Evolutionary conservation across 2,329 filamentous ascomycete genomes (phyloP).

Genomic region (Fusarium azukiicola): DNA sequence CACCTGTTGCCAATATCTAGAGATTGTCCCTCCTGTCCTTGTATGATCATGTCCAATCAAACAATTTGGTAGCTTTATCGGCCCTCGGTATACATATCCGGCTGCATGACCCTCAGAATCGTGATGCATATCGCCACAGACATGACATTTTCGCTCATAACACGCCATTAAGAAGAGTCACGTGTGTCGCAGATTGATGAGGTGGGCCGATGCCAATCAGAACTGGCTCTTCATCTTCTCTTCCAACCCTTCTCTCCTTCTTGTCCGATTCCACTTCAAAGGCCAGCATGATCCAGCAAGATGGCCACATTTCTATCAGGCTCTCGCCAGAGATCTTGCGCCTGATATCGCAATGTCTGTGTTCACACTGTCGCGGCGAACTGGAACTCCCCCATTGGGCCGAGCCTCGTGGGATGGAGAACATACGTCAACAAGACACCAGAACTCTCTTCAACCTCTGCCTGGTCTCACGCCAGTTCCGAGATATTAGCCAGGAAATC

Average conservation of each 20-base stretch:
- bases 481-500: constrained; percentile 5
- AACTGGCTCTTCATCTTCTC: neutral
- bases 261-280: neutral
- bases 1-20: too few relatives aligned
- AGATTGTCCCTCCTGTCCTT: too few relatives aligned
- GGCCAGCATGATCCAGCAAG: neutral
- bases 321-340: neutral
- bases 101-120: too few relatives aligned
- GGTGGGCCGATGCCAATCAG: neutral
- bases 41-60: too few relatives aligned
- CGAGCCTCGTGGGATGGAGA: neutral
- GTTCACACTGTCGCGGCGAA: constrained; percentile 27
- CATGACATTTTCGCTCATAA: too few relatives aligned
- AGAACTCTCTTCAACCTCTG: constrained; percentile 12
- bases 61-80: too few relatives aligned
- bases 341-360: constrained; percentile 6
- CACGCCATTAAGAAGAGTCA: neutral
- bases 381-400: neutral
- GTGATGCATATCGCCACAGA: too few relatives aligned
- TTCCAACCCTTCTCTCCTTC: neutral
- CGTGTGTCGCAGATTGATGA: neutral
- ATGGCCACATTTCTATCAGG: neutral
- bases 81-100: too few relatives aligned
- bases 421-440: neutral
- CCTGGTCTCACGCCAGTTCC: constrained; percentile 20